A percentile compares a stretch with the other conserved stretches of the same genome.
phyloP scores from a whole-genome alignment of 2,329 filamentous ascomycete species.

The Verticillium albo-atrum region DNA sequence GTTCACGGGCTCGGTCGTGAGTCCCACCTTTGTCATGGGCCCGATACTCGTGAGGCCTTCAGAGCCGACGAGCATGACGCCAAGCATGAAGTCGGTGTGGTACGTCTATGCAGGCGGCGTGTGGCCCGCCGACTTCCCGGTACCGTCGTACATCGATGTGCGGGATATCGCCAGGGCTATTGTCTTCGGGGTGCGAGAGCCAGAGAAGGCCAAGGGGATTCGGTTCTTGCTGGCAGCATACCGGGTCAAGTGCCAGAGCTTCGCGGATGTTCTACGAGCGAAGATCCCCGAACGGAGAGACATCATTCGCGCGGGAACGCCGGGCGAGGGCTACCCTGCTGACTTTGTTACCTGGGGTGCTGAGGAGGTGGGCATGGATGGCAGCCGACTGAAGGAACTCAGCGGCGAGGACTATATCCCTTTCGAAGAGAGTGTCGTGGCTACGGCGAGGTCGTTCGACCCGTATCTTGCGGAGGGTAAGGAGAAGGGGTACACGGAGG shows the following conservation, averaged over 20 bases:
- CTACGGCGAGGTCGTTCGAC: background rate
- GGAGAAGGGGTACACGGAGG: constrained; percentile 1
- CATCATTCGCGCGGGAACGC: constrained; percentile 6
- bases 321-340: constrained; percentile 4
- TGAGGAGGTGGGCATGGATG: constrained; percentile 2
- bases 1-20: constrained; percentile 24
- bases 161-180: constrained; percentile 7
- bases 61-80: constrained; percentile 5
- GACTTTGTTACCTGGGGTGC: constrained; percentile 4
- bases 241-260: constrained; percentile 1
- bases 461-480: background rate
- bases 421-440: background rate
- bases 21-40: constrained; percentile 22
- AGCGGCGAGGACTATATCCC: background rate
- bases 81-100: constrained; percentile 3
- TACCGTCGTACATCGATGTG: constrained; percentile 7
- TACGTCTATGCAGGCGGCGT: constrained; percentile 1
- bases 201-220: background rate
- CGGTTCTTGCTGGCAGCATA: constrained; percentile 4
- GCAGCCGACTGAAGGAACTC: background rate
- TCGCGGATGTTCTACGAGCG: constrained; percentile 5
- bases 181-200: constrained; percentile 3
- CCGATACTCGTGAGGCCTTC: constrained; percentile 8
- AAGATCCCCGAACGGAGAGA: constrained; percentile 1
- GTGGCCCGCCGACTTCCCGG: background rate